These are phyloP conservation scores for Tremella fuciformis DNA, from an alignment of 768 basidiomycete species.

Conservation along the genomic window DNA sequence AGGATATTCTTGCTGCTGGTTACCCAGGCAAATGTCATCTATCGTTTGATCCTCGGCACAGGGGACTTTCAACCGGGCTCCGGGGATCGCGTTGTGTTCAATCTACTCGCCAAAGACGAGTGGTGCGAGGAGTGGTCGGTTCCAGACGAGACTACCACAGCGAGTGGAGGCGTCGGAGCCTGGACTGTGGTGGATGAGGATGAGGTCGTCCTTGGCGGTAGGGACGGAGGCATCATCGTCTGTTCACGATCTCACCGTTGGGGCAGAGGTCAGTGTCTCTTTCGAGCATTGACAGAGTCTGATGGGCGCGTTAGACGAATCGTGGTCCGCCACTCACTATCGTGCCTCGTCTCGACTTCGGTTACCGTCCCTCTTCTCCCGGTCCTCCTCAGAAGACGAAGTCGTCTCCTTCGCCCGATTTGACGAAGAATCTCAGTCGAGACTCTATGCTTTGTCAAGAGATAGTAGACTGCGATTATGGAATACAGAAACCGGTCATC, in stretches of 20 bases:
- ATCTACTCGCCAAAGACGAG: conserved; percentile 23
- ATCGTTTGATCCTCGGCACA: conserved; percentile 32
- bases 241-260: conserved; percentile 18
- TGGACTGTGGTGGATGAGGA: conserved; percentile 34
- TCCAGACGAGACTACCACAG: conserved; percentile 27
- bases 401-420: conserved; percentile 34
- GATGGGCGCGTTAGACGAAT: neutral
- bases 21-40: conserved; percentile 28
- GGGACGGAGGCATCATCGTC: conserved; percentile 39
- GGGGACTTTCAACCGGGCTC: conserved; percentile 15
- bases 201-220: conserved; percentile 33
- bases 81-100: conserved; percentile 24
- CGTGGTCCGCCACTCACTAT: conserved; percentile 36
- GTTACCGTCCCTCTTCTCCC: conserved; percentile 39
- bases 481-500: conserved; percentile 68
- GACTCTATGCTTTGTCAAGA: conserved; percentile 73
- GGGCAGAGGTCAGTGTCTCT: conserved; percentile 21
- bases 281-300: neutral
- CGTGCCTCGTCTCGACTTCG: conserved; percentile 32
- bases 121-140: conserved; percentile 43
- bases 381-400: conserved; percentile 27
- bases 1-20: conserved; percentile 34
- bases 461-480: conserved; percentile 81
- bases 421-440: conserved; percentile 9
- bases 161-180: conserved; percentile 26